Evolutionary conservation across 495 filamentous ascomycete species (phyloP), one percentile per base, ranked within the genome.

Genomic region (Penicillium pulvis): DNA sequence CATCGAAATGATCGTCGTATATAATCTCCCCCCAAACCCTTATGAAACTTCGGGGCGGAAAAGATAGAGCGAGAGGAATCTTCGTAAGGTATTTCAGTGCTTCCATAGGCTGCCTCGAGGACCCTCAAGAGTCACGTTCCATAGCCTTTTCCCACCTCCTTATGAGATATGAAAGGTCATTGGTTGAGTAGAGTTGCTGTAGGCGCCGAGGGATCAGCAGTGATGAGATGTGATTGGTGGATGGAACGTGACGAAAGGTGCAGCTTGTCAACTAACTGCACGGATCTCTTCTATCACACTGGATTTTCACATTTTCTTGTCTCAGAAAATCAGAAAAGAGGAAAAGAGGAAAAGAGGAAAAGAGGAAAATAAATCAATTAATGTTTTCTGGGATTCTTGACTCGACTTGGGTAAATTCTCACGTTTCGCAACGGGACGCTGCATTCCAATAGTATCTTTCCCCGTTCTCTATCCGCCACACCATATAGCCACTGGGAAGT

Each of bases 221-320:
- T 61, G 33, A 59, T 50, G 53, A 39, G 35, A 11, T 43, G 44
- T 70, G 67, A 70, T 70, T 70, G 67, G 67, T 46, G 36, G 56
- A 20, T 5, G 51, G 60, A 51, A 49, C 46, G 67, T 70, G 67
- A 70, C 42, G 62, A 62, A 64, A 63, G 60, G 60, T 70, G 67
- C 67, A 70, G 62, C 50, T 69, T 62, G 57, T 57, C 60, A 64
- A 63, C 60, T 28, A n/a, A 33, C 59, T 59, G 61, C 60, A 65
- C 63, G 60, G 63, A 66, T 66, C 62, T 62, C 56, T 47, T 55
- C 16, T 30, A 62, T 69, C 66, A 69, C 66, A 69, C 61, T 28
- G 43, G 53, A 43, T 54, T 46, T 42, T 6, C 3, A 0, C 51
- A 33, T 53, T 44, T 30, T 52, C 31, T 52, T 52, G 49, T 52